Evolutionary conservation across 495 filamentous ascomycete species (phyloP).

Genomic region (Polyplosphaeria fusca): DNA sequence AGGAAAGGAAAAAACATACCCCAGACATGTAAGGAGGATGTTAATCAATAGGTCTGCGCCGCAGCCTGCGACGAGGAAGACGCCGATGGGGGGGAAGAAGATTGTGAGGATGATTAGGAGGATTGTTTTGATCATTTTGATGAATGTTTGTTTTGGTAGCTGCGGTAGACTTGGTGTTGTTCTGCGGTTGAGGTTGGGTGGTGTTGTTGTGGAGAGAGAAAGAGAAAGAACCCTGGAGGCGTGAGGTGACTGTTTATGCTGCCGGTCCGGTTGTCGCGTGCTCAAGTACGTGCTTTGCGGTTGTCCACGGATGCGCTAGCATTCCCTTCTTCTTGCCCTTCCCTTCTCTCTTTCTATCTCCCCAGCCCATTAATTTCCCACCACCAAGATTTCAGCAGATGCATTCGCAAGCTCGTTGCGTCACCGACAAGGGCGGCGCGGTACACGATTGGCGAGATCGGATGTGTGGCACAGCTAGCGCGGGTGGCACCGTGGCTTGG

Average conservation of each 20-base stretch:
- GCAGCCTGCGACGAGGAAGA: slow-evolving; percentile 62
- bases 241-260: too few species aligned
- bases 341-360: too few species aligned
- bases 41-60: slow-evolving; percentile 64
- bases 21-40: slow-evolving; percentile 59
- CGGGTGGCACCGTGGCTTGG: not conserved
- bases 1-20: slow-evolving; percentile 43
- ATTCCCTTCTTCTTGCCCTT: too few species aligned
- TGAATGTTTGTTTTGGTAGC: not conserved
- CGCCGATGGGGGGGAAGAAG: slow-evolving; percentile 58
- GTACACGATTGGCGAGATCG: not conserved
- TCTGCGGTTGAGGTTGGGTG: not conserved
- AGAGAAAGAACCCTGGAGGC: too few species aligned
- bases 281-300: not conserved
- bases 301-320: not conserved
- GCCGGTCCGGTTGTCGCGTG: not conserved
- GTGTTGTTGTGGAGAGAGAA: not conserved
- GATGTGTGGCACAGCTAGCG: not conserved
- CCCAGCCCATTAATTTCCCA: too few species aligned
- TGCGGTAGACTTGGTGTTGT: not conserved
- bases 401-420: too few species aligned
- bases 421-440: too few species aligned
- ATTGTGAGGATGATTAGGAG: slow-evolving; percentile 55
- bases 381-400: too few species aligned
- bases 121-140: slow-evolving; percentile 40